A percentile compares a stretch with the other conserved stretches of the same genome.
Evolutionary conservation across 106 monocot species (phyloP).

Genomic region (Dendrobium chrysotoxum): DNA sequence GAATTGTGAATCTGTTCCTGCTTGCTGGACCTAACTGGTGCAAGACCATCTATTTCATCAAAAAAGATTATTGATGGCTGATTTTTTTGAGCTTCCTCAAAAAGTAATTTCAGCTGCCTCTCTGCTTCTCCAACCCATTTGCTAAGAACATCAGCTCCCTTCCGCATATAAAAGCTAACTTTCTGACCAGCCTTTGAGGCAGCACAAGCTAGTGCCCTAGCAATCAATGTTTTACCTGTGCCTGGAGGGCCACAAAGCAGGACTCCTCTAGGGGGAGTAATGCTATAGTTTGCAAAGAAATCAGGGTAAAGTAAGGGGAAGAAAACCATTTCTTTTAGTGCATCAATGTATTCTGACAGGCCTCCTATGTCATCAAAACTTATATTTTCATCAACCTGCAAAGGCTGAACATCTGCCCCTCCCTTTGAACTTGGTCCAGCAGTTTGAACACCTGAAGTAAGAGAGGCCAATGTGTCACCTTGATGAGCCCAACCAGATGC

Average conservation of each 20-base stretch:
- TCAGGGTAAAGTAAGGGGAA: conserved; percentile 95
- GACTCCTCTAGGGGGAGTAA: conserved; percentile 96
- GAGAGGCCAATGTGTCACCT: conserved; percentile 47
- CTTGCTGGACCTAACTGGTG: conserved; percentile 96
- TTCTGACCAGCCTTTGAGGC: conserved; percentile 95
- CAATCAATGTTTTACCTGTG: conserved; percentile 97
- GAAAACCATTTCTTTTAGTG: conserved; percentile 98
- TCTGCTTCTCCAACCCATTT: conserved; percentile 99
- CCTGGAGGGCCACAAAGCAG: conserved; percentile 94
- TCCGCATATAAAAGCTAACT: conserved; percentile 98
- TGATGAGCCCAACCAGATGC: conserved; percentile 97
- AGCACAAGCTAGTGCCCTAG: conserved; percentile 94
- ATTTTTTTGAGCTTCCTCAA: conserved; percentile 96
- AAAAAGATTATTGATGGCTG: conserved; percentile 99
- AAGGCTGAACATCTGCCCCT: conserved; percentile 94
- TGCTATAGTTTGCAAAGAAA: conserved; percentile 91
- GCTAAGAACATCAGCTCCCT: conserved; percentile 99
- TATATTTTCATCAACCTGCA: conserved; percentile 89
- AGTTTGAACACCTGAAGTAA: conserved; percentile 71
- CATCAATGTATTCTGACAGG: conserved; percentile 84
- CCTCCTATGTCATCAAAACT: conserved; percentile 98
- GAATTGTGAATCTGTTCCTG: conserved; percentile 99
- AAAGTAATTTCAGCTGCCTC: conserved; percentile 86
- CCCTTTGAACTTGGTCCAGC: conserved; percentile 98
- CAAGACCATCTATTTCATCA: conserved; percentile 99